Percentiles rank a stretch among this genome's conserved stretches.
Conservation (phyloP, 768 basidiomycete species). For the Lentinus brumalis region DNA sequence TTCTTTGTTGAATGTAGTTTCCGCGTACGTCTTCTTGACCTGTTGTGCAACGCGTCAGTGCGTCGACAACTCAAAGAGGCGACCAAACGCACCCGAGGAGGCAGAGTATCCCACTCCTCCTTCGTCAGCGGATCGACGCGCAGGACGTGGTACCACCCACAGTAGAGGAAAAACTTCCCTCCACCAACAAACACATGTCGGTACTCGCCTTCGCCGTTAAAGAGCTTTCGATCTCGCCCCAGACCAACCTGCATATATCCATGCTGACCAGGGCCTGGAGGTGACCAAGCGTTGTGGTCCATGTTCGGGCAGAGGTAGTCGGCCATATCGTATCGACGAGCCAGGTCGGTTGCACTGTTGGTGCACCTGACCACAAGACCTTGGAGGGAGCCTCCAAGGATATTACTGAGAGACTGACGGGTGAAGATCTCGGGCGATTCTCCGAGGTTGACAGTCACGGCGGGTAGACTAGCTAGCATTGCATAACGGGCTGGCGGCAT, state of each 20-base stretch:
- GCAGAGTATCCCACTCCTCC: conserved; percentile 50
- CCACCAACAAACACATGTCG: conserved; percentile 50
- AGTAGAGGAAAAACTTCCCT: conserved; percentile 44
- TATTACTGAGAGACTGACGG: conserved; percentile 39
- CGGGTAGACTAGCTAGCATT: conserved; percentile 28
- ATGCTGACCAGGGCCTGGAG: conserved; percentile 47
- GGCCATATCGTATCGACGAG: conserved; percentile 35
- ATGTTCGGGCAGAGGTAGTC: conserved; percentile 53
- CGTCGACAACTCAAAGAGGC: not conserved
- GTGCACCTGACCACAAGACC: conserved; percentile 22
- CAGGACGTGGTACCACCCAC: conserved; percentile 47
- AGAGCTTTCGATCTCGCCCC: conserved; percentile 44
- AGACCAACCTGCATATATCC: conserved; percentile 61
- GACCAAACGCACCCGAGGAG: conserved; percentile 37
- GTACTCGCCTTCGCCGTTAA: conserved; percentile 37
- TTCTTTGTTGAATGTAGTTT: conserved; percentile 37
- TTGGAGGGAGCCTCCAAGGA: conserved; percentile 43
- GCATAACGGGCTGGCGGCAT: conserved; percentile 26
- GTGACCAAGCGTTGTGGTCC: conserved; percentile 58
- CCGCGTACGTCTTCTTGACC: conserved; percentile 34
- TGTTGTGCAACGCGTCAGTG: not conserved
- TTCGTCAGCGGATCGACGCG: conserved; percentile 41
- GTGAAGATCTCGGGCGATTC: conserved; percentile 38
- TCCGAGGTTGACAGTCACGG: conserved; percentile 27
- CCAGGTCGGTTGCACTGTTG: conserved; percentile 27